phyloP scores from a whole-genome alignment of 768 basidiomycete species.

The Hortiboletus flavorubellus region DNA sequence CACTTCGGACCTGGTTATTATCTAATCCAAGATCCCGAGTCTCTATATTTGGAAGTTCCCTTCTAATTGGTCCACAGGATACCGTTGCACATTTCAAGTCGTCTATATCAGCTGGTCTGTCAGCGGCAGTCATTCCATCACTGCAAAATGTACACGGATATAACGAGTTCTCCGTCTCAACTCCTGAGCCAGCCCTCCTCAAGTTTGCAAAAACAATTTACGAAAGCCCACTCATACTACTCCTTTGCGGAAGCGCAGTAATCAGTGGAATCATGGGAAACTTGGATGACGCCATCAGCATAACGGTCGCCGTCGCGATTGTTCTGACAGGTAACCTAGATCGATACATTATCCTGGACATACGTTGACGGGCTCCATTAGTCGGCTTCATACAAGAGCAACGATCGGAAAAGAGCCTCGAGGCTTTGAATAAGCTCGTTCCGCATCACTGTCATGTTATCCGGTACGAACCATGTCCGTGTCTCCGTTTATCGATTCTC shows the following conservation, averaged over 20 bases:
- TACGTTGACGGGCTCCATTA: conserved; percentile 15
- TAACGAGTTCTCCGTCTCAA: conserved; percentile 89
- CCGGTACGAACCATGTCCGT: conserved; percentile 38
- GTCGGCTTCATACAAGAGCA: conserved; percentile 97
- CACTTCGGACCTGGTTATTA: neutral
- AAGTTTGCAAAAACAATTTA: conserved; percentile 96
- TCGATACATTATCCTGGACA: neutral
- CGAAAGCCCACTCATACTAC: conserved; percentile 88
- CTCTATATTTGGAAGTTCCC: neutral
- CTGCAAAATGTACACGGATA: conserved; percentile 74
- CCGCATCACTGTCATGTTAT: conserved; percentile 94
- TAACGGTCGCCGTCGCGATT: conserved; percentile 87
- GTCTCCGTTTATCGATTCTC: neutral
- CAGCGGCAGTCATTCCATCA: conserved; percentile 55
- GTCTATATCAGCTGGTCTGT: conserved; percentile 57
- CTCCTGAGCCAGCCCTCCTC: conserved; percentile 74
- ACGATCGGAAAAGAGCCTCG: conserved; percentile 90
- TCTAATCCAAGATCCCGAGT: neutral
- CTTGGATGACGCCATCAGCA: conserved; percentile 90
- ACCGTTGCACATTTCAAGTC: conserved; percentile 71
- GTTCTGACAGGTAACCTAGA: conserved; percentile 79
- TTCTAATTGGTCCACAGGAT: conserved; percentile 45
- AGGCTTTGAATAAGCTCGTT: conserved; percentile 94
- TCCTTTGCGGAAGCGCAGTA: conserved; percentile 85
- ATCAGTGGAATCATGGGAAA: conserved; percentile 95